Evolutionary conservation across 1,284 basidiomycete species (phyloP).

Genomic region (Thecaphora frezii): DNA sequence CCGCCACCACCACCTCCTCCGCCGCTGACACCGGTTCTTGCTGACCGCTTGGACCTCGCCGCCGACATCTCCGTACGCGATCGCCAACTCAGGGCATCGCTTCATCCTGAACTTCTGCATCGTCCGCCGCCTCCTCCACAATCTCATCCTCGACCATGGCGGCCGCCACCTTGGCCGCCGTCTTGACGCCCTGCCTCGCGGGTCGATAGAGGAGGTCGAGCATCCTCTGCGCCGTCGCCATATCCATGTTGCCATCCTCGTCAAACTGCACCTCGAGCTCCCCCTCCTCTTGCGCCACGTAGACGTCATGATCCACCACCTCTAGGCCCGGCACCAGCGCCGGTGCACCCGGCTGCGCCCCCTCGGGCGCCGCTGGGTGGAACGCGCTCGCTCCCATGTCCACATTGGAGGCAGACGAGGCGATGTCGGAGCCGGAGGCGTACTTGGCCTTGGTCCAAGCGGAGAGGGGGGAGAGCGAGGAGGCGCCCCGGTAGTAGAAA

Average conservation of each 20-base stretch:
- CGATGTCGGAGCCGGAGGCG: constrained; percentile 7
- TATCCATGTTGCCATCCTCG: constrained; percentile 44
- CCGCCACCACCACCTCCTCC: too few species aligned
- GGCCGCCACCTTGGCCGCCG: constrained; percentile 15
- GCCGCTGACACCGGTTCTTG: too few species aligned
- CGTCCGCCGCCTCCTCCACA: constrained; percentile 23
- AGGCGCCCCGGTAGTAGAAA: constrained; percentile 23
- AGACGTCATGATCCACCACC: neutral
- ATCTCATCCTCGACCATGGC: constrained; percentile 24
- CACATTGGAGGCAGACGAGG: constrained; percentile 3
- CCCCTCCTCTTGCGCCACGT: constrained; percentile 18
- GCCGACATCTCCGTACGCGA: too few species aligned
- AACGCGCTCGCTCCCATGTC: constrained; percentile 13
- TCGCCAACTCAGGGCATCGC: constrained; percentile 14
- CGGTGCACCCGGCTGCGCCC: constrained; percentile 15
- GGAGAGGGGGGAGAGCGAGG: constrained; percentile 17
- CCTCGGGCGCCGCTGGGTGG: constrained; percentile 29
- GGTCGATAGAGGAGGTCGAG: constrained; percentile 46
- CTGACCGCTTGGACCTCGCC: too few species aligned
- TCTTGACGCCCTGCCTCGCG: constrained; percentile 18
- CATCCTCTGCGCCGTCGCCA: constrained; percentile 48
- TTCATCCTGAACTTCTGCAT: constrained; percentile 30
- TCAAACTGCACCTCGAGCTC: constrained; percentile 43
- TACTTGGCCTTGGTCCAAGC: constrained; percentile 31
- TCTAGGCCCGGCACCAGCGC: constrained; percentile 21